Percentiles rank a stretch among this genome's conserved stretches.
Evolutionary conservation across 495 filamentous ascomycete genomes (phyloP).

Genomic region (Trypethelium eluteriae): DNA sequence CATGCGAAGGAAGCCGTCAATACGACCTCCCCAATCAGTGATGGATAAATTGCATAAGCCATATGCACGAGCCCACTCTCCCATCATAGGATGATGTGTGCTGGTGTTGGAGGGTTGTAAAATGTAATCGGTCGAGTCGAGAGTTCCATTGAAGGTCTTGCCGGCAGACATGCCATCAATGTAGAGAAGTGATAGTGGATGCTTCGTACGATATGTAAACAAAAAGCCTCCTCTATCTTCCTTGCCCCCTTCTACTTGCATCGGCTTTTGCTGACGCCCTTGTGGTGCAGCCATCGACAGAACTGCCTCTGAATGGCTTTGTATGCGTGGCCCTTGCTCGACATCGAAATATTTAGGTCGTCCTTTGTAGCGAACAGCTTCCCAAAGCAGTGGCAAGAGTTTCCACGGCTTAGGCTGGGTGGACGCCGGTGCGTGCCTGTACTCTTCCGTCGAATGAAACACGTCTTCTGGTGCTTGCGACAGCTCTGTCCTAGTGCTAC

Average conservation of each 20-base stretch:
- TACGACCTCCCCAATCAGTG: conserved; percentile 41
- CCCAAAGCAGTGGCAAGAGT: neutral
- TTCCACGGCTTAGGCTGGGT: neutral
- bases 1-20: conserved; percentile 59
- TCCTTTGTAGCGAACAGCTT: neutral
- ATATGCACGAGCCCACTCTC: conserved; percentile 43
- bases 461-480: neutral
- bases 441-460: neutral
- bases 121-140: conserved; percentile 53
- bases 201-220: conserved; percentile 46
- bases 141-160: conserved; percentile 51
- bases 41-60: conserved; percentile 44
- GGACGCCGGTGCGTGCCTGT: neutral
- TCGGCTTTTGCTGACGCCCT: neutral
- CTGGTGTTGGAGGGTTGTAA: conserved; percentile 34
- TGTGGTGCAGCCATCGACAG: neutral
- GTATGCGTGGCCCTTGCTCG: no score
- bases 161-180: conserved; percentile 55
- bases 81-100: conserved; percentile 23
- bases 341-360: neutral
- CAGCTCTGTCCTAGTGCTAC: neutral
- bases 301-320: no score
- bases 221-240: conserved; percentile 40
- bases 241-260: neutral
- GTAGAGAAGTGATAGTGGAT: conserved; percentile 50